Percentiles rank a stretch among this genome's conserved stretches.
These are phyloP conservation scores for Boletus sensibilis DNA, from an alignment of 768 basidiomycete species.

Conservation along the genomic window DNA sequence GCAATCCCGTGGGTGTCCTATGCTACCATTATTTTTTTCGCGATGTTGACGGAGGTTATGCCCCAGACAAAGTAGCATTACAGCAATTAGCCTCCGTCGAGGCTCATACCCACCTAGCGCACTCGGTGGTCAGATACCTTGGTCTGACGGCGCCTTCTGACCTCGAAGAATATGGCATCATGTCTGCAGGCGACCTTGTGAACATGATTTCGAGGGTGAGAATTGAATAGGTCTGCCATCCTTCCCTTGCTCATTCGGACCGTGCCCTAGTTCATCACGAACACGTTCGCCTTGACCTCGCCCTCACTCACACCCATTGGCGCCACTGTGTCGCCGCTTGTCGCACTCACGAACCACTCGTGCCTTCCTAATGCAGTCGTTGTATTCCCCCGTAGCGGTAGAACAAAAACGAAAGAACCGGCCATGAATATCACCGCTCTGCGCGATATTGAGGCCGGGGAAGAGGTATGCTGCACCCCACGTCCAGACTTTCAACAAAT, in stretches of 20 bases:
- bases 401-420: conserved; percentile 46
- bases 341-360: conserved; percentile 86
- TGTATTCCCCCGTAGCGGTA: conserved; percentile 73
- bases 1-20: conserved; percentile 65
- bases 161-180: conserved; percentile 55
- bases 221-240: neutral
- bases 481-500: neutral
- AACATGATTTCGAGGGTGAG: conserved; percentile 71
- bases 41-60: neutral
- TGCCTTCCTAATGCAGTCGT: conserved; percentile 87
- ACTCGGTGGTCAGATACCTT: conserved; percentile 71
- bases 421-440: conserved; percentile 74
- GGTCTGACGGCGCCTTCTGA: conserved; percentile 58
- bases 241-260: conserved; percentile 1
- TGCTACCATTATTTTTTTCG: neutral
- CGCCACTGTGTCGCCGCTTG: conserved; percentile 73
- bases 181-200: conserved; percentile 61
- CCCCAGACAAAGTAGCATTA: conserved; percentile 56
- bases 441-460: conserved; percentile 54
- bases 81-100: conserved; percentile 47
- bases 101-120: conserved; percentile 67
- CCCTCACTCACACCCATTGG: conserved; percentile 80
- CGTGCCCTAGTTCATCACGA: conserved; percentile 75
- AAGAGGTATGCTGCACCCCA: conserved; percentile 56
- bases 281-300: conserved; percentile 84